Evolutionary conservation across 163 green algal species (phyloP), one percentile per base, ranked within the genome.

Genomic region (Scenedesmus sp.): DNA sequence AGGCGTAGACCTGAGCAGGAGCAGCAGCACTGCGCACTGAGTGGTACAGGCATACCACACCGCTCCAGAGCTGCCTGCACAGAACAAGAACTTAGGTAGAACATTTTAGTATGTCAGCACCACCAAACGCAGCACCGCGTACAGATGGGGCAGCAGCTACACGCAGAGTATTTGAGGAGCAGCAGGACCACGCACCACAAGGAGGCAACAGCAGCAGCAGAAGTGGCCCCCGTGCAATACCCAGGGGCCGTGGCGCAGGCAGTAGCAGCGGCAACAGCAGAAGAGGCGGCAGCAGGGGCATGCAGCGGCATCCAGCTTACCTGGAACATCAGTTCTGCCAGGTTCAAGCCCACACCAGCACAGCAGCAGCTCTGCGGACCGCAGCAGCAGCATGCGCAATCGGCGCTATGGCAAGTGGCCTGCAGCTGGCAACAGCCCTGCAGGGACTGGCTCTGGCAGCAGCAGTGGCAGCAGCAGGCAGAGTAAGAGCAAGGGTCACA

Each of bases 391-490:
- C 59, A 68, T 56, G 65, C 35, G 72, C 1, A 46, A 85, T 7
- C 86, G 72, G 46, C 76, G 86, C 24, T 90, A 90, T 40, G 70
- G 85, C 72, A 51, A 84, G 43, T 90, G 85, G 85, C 85, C 85
- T 26, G 10, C 83, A 40, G 24, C 83, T 56, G 84, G 85, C 24
- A 83, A 26, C 42, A 89, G 37, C 16, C 85, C 85, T 22, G 68
- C 73, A 42, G 76, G 40, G 42, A 70, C n/a, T 30, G 37, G n/a
- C 26, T 5, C 7, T 15, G 44, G 79, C 65, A 42, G 43, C 81
- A 44, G 56, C 56, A 68, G 79, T 46, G n/a, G 43, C 81, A 44
- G 56, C 56, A 68, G 79, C 85, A 79, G 68, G 81, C 81, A 65
- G 43, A 73, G 72, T 70, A 42, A 56, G 70, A 82, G 88, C 35